These are phyloP conservation scores for Jackrogersella minutella DNA, from an alignment of 495 filamentous ascomycete species.

Conservation along the genomic window DNA sequence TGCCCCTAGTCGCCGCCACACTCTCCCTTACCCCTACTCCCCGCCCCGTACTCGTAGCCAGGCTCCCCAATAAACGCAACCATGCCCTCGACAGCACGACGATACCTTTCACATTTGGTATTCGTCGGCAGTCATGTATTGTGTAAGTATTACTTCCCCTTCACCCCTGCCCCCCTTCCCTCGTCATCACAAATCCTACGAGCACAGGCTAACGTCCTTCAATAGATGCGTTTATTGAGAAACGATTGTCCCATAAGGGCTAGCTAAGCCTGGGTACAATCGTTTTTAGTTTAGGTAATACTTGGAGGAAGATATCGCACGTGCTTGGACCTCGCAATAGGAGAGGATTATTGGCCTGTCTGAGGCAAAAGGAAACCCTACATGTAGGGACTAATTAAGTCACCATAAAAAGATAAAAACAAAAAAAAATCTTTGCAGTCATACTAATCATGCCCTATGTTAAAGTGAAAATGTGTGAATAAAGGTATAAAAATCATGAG, in stretches of 20 bases:
- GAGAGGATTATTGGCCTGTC: too few species aligned
- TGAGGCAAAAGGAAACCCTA: background rate
- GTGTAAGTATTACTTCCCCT: background rate
- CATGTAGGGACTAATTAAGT: too few species aligned
- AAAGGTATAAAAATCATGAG: slow-evolving; percentile 1
- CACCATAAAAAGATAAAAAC: too few species aligned
- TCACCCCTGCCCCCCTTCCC: background rate
- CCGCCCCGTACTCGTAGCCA: too few species aligned
- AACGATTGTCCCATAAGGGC: background rate
- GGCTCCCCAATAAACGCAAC: too few species aligned
- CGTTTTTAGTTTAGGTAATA: too few species aligned
- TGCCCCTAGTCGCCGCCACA: too few species aligned
- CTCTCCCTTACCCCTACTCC: too few species aligned
- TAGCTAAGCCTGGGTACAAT: background rate
- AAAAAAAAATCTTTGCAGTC: background rate
- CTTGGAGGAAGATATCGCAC: too few species aligned
- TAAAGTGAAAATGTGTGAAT: background rate
- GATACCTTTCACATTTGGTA: background rate
- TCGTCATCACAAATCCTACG: background rate
- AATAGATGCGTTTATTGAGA: background rate
- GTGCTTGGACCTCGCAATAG: too few species aligned
- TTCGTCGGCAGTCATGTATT: background rate
- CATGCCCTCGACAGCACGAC: too few species aligned
- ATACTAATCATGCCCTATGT: background rate
- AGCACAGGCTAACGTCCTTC: background rate